Base-by-base conservation (phyloP, 1,139 yeast genomes). In the Torulaspora pretoriensis region DNA sequence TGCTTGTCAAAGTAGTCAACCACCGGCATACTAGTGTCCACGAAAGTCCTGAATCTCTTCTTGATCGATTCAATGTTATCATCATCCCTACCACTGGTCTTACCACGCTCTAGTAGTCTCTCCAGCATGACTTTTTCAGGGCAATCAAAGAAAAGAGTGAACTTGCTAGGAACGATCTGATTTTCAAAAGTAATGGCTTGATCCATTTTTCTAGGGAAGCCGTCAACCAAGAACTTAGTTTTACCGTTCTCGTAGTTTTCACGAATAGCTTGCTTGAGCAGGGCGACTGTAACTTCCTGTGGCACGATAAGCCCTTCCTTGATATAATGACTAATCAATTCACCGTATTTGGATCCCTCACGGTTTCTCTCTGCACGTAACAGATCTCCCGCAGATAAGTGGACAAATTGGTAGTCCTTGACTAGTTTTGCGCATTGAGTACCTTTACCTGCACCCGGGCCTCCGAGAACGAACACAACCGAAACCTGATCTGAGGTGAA, bases 141-240 rank as follows among this genome's bases (percentile, higher is more conserved):
- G 67, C 98, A 92, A 57, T 90, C 96, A 63, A 92, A 92, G 72
- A 87, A 92, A 49, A 92, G 73, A 1, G 95, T 85, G 68, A 89
- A 80, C 36, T 85, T 74, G 42, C 92, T 80, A 45, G 75, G 78
- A 38, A 87, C 90, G 39, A 92, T 80, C 51, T 80, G 74, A 45
- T 84, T 78, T 69, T 92, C 98, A 65, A 92, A 92, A 27, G 92
- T 85, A 40, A 85, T 52, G 0, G 97, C 97, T 70, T 92, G 98
- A 68, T 92, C 98, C 97, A 92, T 90, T 66, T 90, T 88, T 64
- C 98, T 78, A 32, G 98, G 98, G 77, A 92, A 92, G 1, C 98
- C 98, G 65, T 92, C 98, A 45, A 92, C 80, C 59, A 92, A 71
- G 65, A 90, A 92, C 51, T 74, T 73, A 22, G 69, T 68, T 29